These are phyloP conservation scores for Phytophthora macrochlamydospora DNA, from an alignment of 352 stramenopile species.

Conservation along the genomic window DNA sequence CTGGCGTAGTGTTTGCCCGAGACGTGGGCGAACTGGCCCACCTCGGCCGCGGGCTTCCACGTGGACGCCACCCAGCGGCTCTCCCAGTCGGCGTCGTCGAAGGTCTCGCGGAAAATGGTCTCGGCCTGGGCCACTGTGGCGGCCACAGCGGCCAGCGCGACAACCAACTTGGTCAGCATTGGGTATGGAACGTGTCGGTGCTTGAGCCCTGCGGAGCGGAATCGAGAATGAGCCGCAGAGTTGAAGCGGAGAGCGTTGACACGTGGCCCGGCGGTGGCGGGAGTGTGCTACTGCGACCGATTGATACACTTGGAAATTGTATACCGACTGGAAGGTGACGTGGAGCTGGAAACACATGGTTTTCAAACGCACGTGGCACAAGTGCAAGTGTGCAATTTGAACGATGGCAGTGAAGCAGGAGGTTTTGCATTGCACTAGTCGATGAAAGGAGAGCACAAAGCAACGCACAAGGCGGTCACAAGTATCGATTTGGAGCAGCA, in stretches of 20 bases:
- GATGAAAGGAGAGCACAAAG: too few relatives aligned
- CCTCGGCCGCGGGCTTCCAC: conserved; percentile 94
- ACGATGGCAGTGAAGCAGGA: too few relatives aligned
- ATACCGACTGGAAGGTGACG: too few relatives aligned
- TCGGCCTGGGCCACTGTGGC: conserved; percentile 60
- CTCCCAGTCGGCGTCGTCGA: conserved; percentile 88
- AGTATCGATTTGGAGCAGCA: too few relatives aligned
- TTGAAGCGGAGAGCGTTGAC: not conserved
- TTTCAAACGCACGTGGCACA: too few relatives aligned
- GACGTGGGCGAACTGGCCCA: conserved; percentile 96
- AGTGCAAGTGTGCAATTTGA: too few relatives aligned
- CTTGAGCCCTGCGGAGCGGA: conserved; percentile 11
- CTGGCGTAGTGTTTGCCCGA: conserved; percentile 93
- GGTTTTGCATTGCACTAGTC: too few relatives aligned
- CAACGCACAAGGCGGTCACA: too few relatives aligned
- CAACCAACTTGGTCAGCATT: conserved; percentile 74
- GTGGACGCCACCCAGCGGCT: conserved; percentile 89
- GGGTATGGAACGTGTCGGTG: conserved; percentile 4
- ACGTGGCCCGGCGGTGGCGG: not conserved
- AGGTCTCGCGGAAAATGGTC: conserved; percentile 95
- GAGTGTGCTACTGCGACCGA: too few relatives aligned
- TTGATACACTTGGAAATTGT: too few relatives aligned
- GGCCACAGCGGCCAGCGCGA: conserved; percentile 56
- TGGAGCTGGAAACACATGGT: too few relatives aligned
- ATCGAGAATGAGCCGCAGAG: conserved; percentile 26